phyloP scores from a whole-genome alignment of 352 stramenopile genomes.

The Pythium oligandrum region DNA sequence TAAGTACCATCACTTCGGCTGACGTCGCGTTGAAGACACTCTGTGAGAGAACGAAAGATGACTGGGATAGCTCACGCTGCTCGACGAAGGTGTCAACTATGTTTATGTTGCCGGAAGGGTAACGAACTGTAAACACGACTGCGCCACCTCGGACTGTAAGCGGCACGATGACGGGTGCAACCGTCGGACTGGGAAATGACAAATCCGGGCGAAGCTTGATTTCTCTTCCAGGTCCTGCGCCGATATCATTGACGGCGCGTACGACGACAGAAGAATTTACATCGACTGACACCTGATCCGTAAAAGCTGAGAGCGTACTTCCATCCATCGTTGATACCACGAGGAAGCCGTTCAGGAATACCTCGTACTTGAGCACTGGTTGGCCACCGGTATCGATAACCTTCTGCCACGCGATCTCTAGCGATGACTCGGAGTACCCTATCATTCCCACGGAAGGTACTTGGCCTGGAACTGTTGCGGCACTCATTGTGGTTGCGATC shows the following conservation, averaged over 20 bases:
- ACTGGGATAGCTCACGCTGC: conserved; percentile 24
- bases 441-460: conserved; percentile 25
- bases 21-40: conserved; percentile 7
- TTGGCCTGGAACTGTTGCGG: conserved; percentile 28
- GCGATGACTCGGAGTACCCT: conserved; percentile 16
- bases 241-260: conserved; percentile 31
- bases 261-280: conserved; percentile 23
- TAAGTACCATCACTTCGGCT: conserved; percentile 26
- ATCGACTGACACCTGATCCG: conserved; percentile 11
- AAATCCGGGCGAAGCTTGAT: conserved; percentile 6
- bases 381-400: conserved; percentile 38
- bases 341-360: conserved; percentile 43
- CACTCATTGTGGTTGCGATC: conserved; percentile 21
- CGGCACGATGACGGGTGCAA: conserved; percentile 1
- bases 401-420: conserved; percentile 46
- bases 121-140: conserved; percentile 3
- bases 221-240: conserved; percentile 23
- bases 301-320: conserved; percentile 16
- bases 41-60: conserved; percentile 18
- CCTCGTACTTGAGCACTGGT: conserved; percentile 27
- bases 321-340: conserved; percentile 16
- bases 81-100: conserved; percentile 14
- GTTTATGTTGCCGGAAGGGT: background rate
- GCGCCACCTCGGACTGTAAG: conserved; percentile 12
- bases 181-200: background rate